Conservation (phyloP, 352 stramenopile genomes). For the Phytophthora nicotianae region DNA sequence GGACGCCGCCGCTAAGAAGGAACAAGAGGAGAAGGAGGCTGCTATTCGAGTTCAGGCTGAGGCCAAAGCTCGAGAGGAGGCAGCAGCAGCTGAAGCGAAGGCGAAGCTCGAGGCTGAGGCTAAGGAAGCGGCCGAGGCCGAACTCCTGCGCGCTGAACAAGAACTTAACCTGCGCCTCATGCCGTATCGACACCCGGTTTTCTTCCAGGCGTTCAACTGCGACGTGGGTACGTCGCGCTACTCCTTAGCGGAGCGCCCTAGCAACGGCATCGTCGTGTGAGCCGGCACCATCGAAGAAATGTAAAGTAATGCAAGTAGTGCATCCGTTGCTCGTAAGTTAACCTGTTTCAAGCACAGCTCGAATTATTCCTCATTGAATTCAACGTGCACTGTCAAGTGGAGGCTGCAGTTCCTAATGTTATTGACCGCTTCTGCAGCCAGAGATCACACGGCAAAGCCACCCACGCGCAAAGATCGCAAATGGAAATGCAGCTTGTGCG, state of each 20-base stretch:
- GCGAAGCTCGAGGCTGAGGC: slow-evolving; percentile 10
- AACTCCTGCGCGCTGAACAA: slow-evolving; percentile 31
- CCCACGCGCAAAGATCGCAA: slow-evolving; percentile 15
- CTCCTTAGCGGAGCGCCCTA: slow-evolving; percentile 17
- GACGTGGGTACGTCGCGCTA: slow-evolving; percentile 31
- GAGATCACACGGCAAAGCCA: background rate
- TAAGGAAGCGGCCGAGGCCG: slow-evolving; percentile 21
- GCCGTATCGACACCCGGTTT: slow-evolving; percentile 38
- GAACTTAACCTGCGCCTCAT: slow-evolving; percentile 34
- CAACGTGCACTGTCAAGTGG: background rate
- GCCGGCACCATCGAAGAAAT: slow-evolving; percentile 2
- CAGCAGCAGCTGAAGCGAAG: slow-evolving; percentile 6
- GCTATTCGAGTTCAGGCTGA: background rate
- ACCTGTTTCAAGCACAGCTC: too few relatives aligned
- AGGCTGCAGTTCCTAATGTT: too few relatives aligned
- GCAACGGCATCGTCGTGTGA: slow-evolving; percentile 29
- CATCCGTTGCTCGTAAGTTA: slow-evolving; percentile 1
- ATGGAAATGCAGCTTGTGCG: slow-evolving; percentile 3
- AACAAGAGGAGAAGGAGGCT: slow-evolving; percentile 19
- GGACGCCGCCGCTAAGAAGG: slow-evolving; percentile 8
- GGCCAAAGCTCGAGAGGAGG: background rate
- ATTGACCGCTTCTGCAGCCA: background rate
- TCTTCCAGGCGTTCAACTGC: slow-evolving; percentile 43
- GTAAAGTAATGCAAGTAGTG: slow-evolving; percentile 28
- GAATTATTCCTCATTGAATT: too few relatives aligned